Base-by-base conservation (phyloP, 176 grass and related monocot genomes). In the Poa annua region DNA sequence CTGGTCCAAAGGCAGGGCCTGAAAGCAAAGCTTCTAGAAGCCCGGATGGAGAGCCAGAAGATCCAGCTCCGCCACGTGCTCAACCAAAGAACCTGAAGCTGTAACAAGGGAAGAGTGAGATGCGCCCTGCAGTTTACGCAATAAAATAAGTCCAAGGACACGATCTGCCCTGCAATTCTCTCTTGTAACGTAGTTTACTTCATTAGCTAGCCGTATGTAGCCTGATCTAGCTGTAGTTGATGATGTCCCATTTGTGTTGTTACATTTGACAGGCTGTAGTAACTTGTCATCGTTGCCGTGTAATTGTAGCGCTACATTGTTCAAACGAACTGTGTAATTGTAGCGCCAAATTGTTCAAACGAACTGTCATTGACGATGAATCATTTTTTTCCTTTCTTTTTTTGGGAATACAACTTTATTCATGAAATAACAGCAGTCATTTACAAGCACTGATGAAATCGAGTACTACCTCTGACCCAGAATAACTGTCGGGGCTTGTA, bases 21-120 rank as follows among this genome's bases (percentile, higher is more conserved):
- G 80, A 95, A 93, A 77, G 86, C 90, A 1, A 95, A 95, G 81
- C 83, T 98, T 47, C 76, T 95, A 65, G 92, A 98, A 81, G 88
- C 92, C 38, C 94, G 88, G 59, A 95, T 91, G 92, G 95, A 98
- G 77, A 95, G 71, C 53, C 90, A 93, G 80, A 93, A 95, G 66
- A 85, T 95, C 61, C 92, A 98, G 85, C 56, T 95, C 19, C 81
- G 90, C 4, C 92, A 93, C 64, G 88, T 98, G 57, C 92, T 98
- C 73, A 87, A 86, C 81, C 95, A 95, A 78, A 93, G 91, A 59
- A 84, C 88, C 71, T 98, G 88, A 77, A 63, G n/a, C 55, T 62
- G 81, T 25, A 33, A 9, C 3, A 13, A 71, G 7, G n/a, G 65
- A 71, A 20, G 35, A 81, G 50, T 22, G 16, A 16, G 49, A 41